phyloP scores from a whole-genome alignment of 306 rosid species.

The Cicer chorassanicum region DNA sequence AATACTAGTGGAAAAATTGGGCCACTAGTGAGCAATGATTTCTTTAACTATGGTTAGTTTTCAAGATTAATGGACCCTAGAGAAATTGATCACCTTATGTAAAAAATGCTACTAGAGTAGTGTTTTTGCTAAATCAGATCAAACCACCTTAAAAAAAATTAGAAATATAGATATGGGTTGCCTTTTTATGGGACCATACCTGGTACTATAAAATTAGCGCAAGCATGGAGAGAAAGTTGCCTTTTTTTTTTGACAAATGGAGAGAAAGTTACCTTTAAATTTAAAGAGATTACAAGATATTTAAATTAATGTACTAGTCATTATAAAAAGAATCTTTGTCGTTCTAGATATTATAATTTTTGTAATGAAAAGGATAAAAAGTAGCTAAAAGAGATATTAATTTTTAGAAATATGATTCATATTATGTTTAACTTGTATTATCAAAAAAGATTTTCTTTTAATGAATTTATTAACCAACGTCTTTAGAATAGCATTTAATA shows the following conservation, averaged over 20 bases:
- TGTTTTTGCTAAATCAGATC: conserved; percentile 22
- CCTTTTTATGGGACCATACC: neutral
- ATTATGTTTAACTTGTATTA: no score
- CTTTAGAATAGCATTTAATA: no score
- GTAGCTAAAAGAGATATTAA: no score
- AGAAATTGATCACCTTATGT: neutral
- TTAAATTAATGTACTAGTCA: neutral
- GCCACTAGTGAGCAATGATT: conserved; percentile 33
- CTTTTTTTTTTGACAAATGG: neutral
- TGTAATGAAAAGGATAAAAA: no score
- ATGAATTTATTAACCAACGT: no score
- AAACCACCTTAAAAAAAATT: neutral
- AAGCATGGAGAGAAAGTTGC: conserved; percentile 13
- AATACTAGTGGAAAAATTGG: conserved; percentile 40
- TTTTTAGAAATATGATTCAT: no score
- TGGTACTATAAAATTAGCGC: conserved; percentile 9
- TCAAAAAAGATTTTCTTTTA: no score
- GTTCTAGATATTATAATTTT: no score
- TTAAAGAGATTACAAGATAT: conserved; percentile 6
- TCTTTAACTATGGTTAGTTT: conserved; percentile 23
- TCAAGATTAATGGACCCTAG: conserved; percentile 22
- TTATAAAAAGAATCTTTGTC: neutral
- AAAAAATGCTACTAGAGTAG: neutral
- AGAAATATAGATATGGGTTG: neutral
- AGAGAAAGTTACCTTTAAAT: conserved; percentile 1